Base-by-base conservation (phyloP, 805 yeast genomes). In the Monosporozyma yasuniensis region DNA sequence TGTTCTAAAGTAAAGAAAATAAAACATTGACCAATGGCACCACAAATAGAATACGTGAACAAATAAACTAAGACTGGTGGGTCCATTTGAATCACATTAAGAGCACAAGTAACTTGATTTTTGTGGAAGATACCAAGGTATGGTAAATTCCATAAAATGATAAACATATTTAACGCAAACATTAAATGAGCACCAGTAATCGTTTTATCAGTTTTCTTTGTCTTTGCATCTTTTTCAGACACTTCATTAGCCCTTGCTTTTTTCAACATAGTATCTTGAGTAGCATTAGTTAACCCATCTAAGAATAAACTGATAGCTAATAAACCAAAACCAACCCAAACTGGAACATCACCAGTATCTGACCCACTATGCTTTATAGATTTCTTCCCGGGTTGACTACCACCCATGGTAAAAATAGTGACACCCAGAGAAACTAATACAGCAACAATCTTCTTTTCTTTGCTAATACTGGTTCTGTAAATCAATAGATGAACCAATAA, bases 21-120 rank as follows among this genome's bases (percentile, higher is more conserved):
- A 68, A 95, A 93, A n/a, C 90, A 78, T 67, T 93, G 98, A 14
- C 99, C 99, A 25, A 88, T 60, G 0, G 97, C 83, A 2, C 98
- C 99, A 62, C 87, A 82, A 0, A 81, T 48, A 0, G 90, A 83
- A 66, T 87, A 93, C 7, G 77, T 60, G 16, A 78, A 50, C 25
- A 91, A 74, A 61, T 89, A 90, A 14, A 61, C 52, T 19, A 81
- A 56, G 9, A 84, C 81, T 11, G 67, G 65, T 0, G 85, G 84
- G 50, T 65, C 68, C 18, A 46, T n/a, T 4, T 47, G 30, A 19
- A 64, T 10, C 72, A 79, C 56, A 0, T 59, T 46, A 3, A 76
- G 61, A 0, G 83, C 72, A 30, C 71, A 52, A 2, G 9, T 11
- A 12, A 54, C 32, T 48, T 67, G 71, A 4, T 50, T 43, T 28